A percentile compares a stretch with the other conserved stretches of the same genome.
Conservation (phyloP, 2,329 filamentous ascomycete genomes). For the Sporothrix protearum region DNA sequence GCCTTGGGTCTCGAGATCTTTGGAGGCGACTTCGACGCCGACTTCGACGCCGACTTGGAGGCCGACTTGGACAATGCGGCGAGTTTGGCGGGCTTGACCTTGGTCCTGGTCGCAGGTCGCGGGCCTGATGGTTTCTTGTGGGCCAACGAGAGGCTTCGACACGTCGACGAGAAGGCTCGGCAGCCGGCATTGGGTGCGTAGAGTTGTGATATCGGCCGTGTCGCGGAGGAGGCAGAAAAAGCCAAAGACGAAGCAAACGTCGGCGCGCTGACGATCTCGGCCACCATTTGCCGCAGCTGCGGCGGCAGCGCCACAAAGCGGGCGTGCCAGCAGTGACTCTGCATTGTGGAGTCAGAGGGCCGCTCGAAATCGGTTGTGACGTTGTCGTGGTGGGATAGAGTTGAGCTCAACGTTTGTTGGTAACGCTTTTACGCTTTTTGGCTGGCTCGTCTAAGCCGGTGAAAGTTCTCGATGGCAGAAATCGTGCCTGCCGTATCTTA, state of each 20-base stretch:
- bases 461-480: neutral
- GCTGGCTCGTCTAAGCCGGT: neutral
- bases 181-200: neutral
- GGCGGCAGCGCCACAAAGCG: conserved; percentile 30
- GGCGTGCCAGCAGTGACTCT: conserved; percentile 16
- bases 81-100: neutral
- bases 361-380: neutral
- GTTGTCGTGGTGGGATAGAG: neutral
- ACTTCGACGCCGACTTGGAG: neutral
- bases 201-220: neutral
- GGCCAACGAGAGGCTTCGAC: neutral
- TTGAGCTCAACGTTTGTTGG: no score
- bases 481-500: neutral
- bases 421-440: neutral
- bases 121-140: conserved; percentile 21
- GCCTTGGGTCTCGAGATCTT: neutral
- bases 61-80: neutral
- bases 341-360: neutral
- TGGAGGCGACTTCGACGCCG: neutral
- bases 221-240: neutral
- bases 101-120: conserved; percentile 29
- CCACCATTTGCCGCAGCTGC: conserved; percentile 26
- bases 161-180: conserved; percentile 1
- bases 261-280: conserved; percentile 21
- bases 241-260: neutral